phyloP scores from a whole-genome alignment of 2,329 filamentous ascomycete genomes.

The Aspergillus uvarum region DNA sequence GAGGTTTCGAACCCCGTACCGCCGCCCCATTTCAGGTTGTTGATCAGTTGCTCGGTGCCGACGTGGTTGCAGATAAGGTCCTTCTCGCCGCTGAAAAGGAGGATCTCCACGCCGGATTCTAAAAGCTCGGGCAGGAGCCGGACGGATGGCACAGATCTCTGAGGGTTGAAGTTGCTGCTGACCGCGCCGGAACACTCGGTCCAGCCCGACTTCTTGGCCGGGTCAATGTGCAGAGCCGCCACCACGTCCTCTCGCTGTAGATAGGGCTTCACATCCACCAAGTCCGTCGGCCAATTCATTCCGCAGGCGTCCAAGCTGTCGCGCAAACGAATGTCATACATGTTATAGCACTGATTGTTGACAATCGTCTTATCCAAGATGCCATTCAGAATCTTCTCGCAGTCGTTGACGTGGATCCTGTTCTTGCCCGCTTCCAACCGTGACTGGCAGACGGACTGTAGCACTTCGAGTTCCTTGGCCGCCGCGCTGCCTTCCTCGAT shows the following conservation, averaged over 20 bases:
- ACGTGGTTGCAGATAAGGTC: constrained; percentile 97
- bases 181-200: constrained; percentile 84
- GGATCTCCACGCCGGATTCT: constrained; percentile 67
- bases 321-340: constrained; percentile 90
- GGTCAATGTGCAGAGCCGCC: constrained; percentile 76
- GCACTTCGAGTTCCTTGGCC: constrained; percentile 65
- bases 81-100: constrained; percentile 90
- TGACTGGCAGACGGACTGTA: constrained; percentile 67
- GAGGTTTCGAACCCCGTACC: constrained; percentile 87
- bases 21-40: constrained; percentile 87
- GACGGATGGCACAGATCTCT: constrained; percentile 70
- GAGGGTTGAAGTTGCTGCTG: constrained; percentile 66
- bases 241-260: constrained; percentile 78
- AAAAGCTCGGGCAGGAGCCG: constrained; percentile 76
- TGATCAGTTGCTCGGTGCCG: constrained; percentile 87
- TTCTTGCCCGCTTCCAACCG: constrained; percentile 58
- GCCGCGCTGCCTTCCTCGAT: constrained; percentile 65
- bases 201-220: constrained; percentile 84
- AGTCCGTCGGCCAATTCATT: constrained; percentile 96
- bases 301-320: constrained; percentile 83
- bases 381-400: constrained; percentile 73
- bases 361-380: constrained; percentile 66
- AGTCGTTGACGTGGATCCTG: constrained; percentile 66
- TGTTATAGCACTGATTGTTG: constrained; percentile 73
- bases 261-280: constrained; percentile 75